Base-by-base conservation (phyloP, 768 basidiomycete species). In the Stropharia rugosoannulata region DNA sequence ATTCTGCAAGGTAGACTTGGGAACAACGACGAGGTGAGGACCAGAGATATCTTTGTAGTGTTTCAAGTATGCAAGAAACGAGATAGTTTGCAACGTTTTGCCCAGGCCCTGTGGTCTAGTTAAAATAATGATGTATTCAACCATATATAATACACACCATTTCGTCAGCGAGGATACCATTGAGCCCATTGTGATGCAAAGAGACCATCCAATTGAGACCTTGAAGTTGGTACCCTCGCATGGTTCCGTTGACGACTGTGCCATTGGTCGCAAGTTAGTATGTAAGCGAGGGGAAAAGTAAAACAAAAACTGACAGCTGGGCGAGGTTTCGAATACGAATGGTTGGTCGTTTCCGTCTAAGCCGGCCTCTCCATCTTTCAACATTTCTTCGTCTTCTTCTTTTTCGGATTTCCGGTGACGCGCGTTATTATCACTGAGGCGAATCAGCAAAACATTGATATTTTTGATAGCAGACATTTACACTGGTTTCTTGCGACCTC, bases 1-100 rank as follows among this genome's bases (percentile, higher is more conserved):
- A 68, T 98, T 99, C 69, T 98, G 93, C 22, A 98, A 78, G 0
- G 96, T 99, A 1, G 94, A 95, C 72, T 98, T 98, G n/a, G 97
- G 97, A 5, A 98, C 97, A 56, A 98, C 92, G 65, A 99, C 84
- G 19, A 98, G 83, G 70, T 98, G 96, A 3, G 93, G 95, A 2
- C 97, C 95, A 15, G 72, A 58, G 52, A 82, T 86, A 55, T 80
- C 81, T 19, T 80, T 82, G 68, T 94, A 85, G 67, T 94, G 89
- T 67, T 90, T 94, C 59, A 98, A 87, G 69, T 97, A 98, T 5
- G 93, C 85, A 22, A 98, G 85, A 80, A 99, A 99, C 1, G 96
- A 89, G 64, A 99, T 96, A 0, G 96, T 98, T 75, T 99, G 97
- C 0, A 98, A 81, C 0, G 97, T 99, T 80, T 99, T 99, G 11